A percentile compares a stretch with the other conserved stretches of the same genome.
Evolutionary conservation across 2,329 filamentous ascomycete species (phyloP).

Genomic region (Claviceps sp.): DNA sequence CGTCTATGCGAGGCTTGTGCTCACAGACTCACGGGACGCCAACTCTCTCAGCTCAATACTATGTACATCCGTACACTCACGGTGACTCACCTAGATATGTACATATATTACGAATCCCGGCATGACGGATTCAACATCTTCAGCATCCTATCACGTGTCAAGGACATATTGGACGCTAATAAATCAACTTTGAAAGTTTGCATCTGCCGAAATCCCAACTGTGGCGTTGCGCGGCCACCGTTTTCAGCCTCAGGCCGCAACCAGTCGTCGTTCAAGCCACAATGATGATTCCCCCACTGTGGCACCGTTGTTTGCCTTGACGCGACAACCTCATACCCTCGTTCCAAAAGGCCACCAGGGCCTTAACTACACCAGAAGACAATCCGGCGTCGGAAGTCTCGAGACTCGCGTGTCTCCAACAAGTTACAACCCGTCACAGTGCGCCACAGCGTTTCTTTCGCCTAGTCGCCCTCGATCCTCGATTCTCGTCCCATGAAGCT

Average conservation of each 20-base stretch:
- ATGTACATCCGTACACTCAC: too few species aligned
- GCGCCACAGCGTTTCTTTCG: background rate
- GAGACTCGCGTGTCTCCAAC: background rate
- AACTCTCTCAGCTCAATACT: too few species aligned
- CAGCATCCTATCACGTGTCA: too few species aligned
- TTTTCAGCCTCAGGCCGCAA: slow-evolving; percentile 4
- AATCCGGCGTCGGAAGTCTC: background rate
- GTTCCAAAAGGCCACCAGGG: background rate
- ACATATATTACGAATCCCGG: too few species aligned
- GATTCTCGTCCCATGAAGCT: background rate
- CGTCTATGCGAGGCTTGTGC: too few species aligned
- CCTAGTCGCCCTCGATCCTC: background rate
- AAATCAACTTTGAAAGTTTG: background rate
- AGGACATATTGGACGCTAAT: background rate
- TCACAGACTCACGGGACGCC: too few species aligned
- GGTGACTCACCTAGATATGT: too few species aligned
- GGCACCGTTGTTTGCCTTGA: background rate
- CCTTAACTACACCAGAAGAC: background rate
- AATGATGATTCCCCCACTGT: background rate
- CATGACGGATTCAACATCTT: too few species aligned
- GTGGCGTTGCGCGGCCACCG: background rate
- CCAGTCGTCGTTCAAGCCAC: background rate
- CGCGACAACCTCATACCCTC: background rate
- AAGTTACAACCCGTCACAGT: background rate
- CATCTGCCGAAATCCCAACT: background rate